Evolutionary conservation across 202 grass and related monocot genomes (phyloP).

Genomic region (Setaria viridis): DNA sequence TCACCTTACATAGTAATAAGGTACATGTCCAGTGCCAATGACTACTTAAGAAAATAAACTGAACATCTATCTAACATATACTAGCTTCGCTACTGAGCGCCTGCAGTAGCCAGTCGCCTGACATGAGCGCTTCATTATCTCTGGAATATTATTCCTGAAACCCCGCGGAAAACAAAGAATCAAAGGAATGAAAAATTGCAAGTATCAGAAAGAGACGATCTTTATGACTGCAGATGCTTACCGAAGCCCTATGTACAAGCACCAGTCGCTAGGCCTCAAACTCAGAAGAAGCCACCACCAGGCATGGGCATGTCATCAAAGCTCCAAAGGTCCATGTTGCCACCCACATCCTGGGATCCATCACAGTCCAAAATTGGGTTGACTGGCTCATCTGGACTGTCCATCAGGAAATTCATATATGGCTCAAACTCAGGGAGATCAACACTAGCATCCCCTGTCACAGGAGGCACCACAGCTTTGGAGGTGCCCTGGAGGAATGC

Average conservation of each 20-base stretch:
- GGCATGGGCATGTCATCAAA: constrained; percentile 69
- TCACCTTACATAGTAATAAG: constrained; percentile 32
- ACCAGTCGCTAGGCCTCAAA: neutral
- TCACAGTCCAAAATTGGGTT: constrained; percentile 57
- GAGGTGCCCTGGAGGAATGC: constrained; percentile 44
- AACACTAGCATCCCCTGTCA: constrained; percentile 19
- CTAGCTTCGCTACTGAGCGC: constrained; percentile 17
- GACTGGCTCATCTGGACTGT: constrained; percentile 57
- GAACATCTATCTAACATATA: constrained; percentile 35
- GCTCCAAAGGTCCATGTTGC: constrained; percentile 74
- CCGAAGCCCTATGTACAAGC: constrained; percentile 47
- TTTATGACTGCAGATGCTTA: constrained; percentile 17
- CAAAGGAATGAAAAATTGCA: constrained; percentile 11
- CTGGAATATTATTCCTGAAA: constrained; percentile 54
- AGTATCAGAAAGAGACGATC: constrained; percentile 15
- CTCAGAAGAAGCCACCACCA: constrained; percentile 42
- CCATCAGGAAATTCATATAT: constrained; percentile 76
- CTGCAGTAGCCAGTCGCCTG: constrained; percentile 27
- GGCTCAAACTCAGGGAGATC: constrained; percentile 63
- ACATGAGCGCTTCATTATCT: constrained; percentile 41
- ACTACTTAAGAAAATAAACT: constrained; percentile 16
- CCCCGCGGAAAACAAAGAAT: neutral
- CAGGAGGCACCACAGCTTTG: constrained; percentile 25
- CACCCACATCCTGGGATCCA: constrained; percentile 45
- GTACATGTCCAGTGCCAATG: constrained; percentile 1